phyloP scores from a whole-genome alignment of 2,329 filamentous ascomycete species.

The Clonostachys solani region DNA sequence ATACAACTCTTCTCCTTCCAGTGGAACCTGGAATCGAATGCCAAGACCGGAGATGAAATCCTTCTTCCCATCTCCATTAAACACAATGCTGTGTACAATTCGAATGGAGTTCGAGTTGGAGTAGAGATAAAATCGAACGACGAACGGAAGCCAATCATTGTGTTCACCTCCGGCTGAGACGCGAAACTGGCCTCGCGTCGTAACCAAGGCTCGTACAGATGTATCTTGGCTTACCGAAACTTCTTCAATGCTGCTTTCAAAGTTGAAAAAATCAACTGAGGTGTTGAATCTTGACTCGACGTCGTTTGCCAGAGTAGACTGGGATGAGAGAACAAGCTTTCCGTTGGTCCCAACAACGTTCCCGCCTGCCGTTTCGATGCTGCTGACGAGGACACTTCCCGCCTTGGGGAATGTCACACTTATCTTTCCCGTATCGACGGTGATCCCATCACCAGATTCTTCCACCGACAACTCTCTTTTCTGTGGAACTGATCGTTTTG shows the following conservation, averaged over 20 bases:
- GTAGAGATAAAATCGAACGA: constrained; percentile 52
- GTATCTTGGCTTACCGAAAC: constrained; percentile 38
- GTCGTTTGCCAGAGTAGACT: constrained; percentile 38
- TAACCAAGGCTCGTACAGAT: constrained; percentile 37
- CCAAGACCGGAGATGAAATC: constrained; percentile 51
- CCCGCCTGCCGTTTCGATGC: constrained; percentile 31
- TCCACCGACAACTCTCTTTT: constrained; percentile 3
- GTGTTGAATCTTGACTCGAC: constrained; percentile 24
- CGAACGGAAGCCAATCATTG: constrained; percentile 44
- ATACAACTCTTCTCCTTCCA: constrained; percentile 45
- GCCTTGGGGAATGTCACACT: constrained; percentile 34
- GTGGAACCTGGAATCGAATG: constrained; percentile 48
- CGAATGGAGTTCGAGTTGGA: constrained; percentile 47
- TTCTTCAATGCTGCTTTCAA: constrained; percentile 43
- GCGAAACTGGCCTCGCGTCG: constrained; percentile 22
- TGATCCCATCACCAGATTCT: constrained; percentile 19
- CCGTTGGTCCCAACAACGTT: constrained; percentile 39
- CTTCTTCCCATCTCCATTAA: constrained; percentile 39
- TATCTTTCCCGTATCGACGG: constrained; percentile 39
- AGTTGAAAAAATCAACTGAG: constrained; percentile 31
- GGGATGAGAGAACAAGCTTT: constrained; percentile 47
- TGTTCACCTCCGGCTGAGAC: constrained; percentile 21
- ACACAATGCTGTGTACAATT: constrained; percentile 49
- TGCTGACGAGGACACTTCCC: constrained; percentile 30
- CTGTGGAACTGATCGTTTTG: not conserved